phyloP scores from a whole-genome alignment of 163 green algal species.

The Chlamydomonas reinhardtii region DNA sequence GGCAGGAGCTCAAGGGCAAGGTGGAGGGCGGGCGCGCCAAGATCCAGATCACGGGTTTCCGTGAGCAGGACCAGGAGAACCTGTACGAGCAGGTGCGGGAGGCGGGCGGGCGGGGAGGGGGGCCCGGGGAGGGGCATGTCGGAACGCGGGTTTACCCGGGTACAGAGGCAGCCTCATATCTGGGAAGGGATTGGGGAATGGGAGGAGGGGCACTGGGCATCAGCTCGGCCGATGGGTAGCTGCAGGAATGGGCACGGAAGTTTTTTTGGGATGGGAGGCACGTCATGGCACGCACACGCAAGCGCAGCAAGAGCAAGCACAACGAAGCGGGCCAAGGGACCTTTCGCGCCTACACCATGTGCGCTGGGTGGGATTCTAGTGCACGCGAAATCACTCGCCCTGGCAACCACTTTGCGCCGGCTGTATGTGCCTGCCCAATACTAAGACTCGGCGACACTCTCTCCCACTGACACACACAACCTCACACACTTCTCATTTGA shows the following conservation, averaged over 20 bases:
- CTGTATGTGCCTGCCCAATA: background rate
- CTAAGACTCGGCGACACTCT: background rate
- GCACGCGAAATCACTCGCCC: background rate
- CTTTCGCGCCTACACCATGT: background rate
- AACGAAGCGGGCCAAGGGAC: constrained; percentile 33
- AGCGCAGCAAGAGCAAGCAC: too few species aligned
- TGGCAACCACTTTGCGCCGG: background rate
- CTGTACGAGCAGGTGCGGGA: constrained; percentile 75
- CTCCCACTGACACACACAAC: too few species aligned
- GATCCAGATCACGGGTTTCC: constrained; percentile 78
- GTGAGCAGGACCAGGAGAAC: constrained; percentile 86
- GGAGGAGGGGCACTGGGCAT: too few species aligned
- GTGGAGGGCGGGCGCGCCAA: constrained; percentile 33
- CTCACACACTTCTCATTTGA: background rate
- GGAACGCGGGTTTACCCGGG: too few species aligned
- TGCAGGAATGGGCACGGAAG: too few species aligned
- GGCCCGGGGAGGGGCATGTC: too few species aligned
- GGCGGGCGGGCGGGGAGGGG: background rate
- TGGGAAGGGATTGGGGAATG: too few species aligned
- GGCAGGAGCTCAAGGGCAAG: constrained; percentile 32
- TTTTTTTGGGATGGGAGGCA: too few species aligned
- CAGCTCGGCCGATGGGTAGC: too few species aligned
- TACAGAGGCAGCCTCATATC: too few species aligned
- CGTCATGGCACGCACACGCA: too few species aligned
- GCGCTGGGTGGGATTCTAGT: background rate